Evolutionary conservation across 441 rosid species (phyloP).

Genomic region (Arabidopsis hybrid): DNA sequence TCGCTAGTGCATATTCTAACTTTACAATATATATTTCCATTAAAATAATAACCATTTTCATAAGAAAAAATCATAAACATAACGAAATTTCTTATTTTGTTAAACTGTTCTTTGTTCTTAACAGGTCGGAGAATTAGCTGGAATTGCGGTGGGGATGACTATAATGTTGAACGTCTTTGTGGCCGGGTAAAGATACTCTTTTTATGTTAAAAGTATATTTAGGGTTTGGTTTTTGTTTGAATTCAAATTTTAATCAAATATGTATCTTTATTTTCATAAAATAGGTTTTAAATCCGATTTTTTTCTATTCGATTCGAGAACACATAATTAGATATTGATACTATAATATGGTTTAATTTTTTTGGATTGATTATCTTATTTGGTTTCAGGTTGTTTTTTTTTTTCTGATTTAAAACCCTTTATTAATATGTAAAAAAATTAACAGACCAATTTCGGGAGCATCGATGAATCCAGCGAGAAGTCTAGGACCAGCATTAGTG

Average conservation of each 20-base stretch:
- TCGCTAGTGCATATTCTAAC: background rate
- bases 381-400: background rate
- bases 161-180: slow-evolving; percentile 73
- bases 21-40: background rate
- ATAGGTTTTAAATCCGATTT: no score
- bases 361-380: background rate
- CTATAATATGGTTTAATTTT: no score
- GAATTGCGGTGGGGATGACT: slow-evolving; percentile 79
- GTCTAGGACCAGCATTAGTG: slow-evolving; percentile 78
- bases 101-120: background rate
- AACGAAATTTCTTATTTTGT: background rate
- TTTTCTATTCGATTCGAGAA: no score
- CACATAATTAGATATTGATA: no score
- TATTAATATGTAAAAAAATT: background rate
- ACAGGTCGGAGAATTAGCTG: slow-evolving; percentile 66
- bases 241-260: no score
- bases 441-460: slow-evolving; percentile 52
- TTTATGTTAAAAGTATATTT: no score
- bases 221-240: no score
- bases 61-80: no score
- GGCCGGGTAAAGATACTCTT: slow-evolving; percentile 57
- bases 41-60: background rate
- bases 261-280: no score
- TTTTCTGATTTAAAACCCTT: background rate
- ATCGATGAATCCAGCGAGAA: slow-evolving; percentile 90